phyloP scores from a whole-genome alignment of 495 filamentous ascomycete species.

The Copromyces sp. region DNA sequence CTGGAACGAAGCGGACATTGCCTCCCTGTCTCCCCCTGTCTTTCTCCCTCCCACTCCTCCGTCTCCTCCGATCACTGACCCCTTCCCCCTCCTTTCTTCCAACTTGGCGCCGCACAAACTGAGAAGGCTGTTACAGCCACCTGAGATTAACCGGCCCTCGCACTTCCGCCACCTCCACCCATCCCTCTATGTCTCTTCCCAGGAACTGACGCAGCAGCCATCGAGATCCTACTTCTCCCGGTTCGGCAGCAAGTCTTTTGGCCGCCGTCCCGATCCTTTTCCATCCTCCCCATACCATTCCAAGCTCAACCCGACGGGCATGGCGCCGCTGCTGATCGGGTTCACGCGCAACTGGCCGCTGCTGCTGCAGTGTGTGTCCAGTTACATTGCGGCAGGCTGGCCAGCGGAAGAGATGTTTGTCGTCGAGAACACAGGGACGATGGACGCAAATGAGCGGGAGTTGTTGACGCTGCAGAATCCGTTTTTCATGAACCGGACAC shows the following conservation, averaged over 20 bases:
- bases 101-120: slow-evolving; percentile 4
- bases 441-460: slow-evolving; percentile 40
- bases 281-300: background rate
- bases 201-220: background rate
- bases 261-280: background rate
- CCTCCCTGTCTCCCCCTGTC: slow-evolving; percentile 2
- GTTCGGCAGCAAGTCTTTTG: background rate
- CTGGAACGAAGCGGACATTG: slow-evolving; percentile 8
- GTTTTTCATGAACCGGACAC: slow-evolving; percentile 49
- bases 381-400: slow-evolving; percentile 52
- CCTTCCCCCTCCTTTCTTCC: slow-evolving; percentile 16
- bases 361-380: slow-evolving; percentile 46
- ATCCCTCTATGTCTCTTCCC: background rate
- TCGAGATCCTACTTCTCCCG: background rate
- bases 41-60: slow-evolving; percentile 9
- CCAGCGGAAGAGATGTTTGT: slow-evolving; percentile 49
- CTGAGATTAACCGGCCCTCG: slow-evolving; percentile 29
- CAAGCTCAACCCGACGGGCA: slow-evolving; percentile 10
- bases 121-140: slow-evolving; percentile 12
- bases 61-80: slow-evolving; percentile 10
- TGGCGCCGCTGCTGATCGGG: slow-evolving; percentile 47
- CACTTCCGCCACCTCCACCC: slow-evolving; percentile 15
- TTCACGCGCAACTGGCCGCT: slow-evolving; percentile 51
- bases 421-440: slow-evolving; percentile 52
- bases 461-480: slow-evolving; percentile 48